Percentiles rank a stretch among this genome's conserved stretches.
Conservation (phyloP, 768 basidiomycete species). For the Lactifluus pinguis region DNA sequence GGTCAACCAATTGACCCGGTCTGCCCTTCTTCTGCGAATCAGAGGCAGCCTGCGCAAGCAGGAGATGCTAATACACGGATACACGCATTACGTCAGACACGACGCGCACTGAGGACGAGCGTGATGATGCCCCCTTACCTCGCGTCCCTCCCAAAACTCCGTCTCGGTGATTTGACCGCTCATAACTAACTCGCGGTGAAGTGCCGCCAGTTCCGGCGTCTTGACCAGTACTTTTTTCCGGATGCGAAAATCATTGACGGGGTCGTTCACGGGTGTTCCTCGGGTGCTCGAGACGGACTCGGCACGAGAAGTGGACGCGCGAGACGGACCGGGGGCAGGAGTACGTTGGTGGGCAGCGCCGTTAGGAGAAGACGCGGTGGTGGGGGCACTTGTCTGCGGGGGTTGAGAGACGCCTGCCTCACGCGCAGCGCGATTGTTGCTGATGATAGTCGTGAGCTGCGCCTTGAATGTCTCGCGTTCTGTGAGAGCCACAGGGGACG, state of each 20-base stretch:
- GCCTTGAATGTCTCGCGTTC: conserved; percentile 81
- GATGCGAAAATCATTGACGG: conserved; percentile 59
- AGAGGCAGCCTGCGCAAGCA: conserved; percentile 65
- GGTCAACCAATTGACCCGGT: conserved; percentile 78
- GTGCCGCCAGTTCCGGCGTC: conserved; percentile 64
- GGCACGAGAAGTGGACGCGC: conserved; percentile 49
- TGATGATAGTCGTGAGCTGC: conserved; percentile 69
- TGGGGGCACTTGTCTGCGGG: conserved; percentile 16
- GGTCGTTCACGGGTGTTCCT: conserved; percentile 51
- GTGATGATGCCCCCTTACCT: conserved; percentile 40
- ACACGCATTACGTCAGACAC: conserved; percentile 22
- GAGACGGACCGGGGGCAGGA: conserved; percentile 29
- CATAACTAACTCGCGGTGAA: conserved; percentile 88
- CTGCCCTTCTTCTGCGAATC: conserved; percentile 75
- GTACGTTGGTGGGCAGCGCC: conserved; percentile 20
- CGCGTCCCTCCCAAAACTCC: conserved; percentile 96
- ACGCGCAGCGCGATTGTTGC: conserved; percentile 46
- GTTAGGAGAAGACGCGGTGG: conserved; percentile 22
- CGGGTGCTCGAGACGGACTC: conserved; percentile 48
- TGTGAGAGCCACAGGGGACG: conserved; percentile 50
- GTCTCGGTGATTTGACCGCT: conserved; percentile 77
- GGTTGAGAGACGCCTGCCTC: conserved; percentile 13
- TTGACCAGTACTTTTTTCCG: conserved; percentile 72
- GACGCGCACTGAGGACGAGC: conserved; percentile 13
- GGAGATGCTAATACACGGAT: conserved; percentile 45